Percentiles rank a stretch among this genome's conserved stretches.
phyloP scores from a whole-genome alignment of 78 protist genomes.

The Dictyostelium citrinum region DNA sequence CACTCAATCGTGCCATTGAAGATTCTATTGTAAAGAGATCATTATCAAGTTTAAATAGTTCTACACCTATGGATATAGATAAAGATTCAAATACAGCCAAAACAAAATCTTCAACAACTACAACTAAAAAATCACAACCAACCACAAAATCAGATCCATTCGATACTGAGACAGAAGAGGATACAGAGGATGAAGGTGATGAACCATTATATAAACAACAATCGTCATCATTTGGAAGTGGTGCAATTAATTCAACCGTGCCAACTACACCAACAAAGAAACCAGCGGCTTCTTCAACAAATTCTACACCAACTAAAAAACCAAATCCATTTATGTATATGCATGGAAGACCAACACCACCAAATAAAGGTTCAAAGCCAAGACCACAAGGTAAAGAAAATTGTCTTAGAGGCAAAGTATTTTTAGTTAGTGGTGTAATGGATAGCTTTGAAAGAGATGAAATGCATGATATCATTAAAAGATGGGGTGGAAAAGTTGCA shows the following conservation, averaged over 20 bases:
- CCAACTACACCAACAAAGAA: background rate
- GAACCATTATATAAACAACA: background rate
- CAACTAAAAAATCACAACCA: background rate
- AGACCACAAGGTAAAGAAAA: constrained; percentile 64
- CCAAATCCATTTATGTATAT: background rate
- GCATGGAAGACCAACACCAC: constrained; percentile 3
- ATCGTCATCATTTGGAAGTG: background rate
- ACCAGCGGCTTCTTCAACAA: background rate
- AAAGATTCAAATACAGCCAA: no score
- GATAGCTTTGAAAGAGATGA: constrained; percentile 80
- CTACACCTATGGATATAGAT: no score
- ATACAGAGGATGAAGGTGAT: constrained; percentile 3
- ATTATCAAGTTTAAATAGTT: background rate
- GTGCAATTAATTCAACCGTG: background rate
- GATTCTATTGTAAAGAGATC: background rate
- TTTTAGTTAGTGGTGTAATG: constrained; percentile 64
- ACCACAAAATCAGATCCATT: background rate
- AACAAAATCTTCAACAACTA: no score
- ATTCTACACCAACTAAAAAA: background rate
- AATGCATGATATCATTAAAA: constrained; percentile 28
- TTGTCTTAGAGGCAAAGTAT: constrained; percentile 30
- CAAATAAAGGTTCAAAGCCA: constrained; percentile 60
- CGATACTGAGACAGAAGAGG: background rate
- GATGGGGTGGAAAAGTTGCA: constrained; percentile 55
- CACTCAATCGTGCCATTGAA: background rate